A percentile compares a stretch with the other conserved stretches of the same genome.
Conservation (phyloP, 768 basidiomycete species). For the Fibroporia radiculosa region DNA sequence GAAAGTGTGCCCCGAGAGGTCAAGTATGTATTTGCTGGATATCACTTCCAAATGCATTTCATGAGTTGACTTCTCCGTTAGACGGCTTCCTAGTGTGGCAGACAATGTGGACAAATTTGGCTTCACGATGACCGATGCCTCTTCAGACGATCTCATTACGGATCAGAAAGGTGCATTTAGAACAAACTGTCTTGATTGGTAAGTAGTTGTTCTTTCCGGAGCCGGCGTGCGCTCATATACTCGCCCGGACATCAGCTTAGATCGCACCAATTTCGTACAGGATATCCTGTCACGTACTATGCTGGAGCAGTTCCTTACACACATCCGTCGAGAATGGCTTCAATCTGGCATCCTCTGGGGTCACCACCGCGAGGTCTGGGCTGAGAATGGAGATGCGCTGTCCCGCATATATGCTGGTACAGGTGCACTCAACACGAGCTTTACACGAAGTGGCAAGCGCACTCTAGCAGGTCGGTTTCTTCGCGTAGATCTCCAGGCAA, state of each 20-base stretch:
- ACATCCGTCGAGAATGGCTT: conserved; percentile 73
- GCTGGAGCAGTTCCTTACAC: conserved; percentile 74
- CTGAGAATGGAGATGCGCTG: conserved; percentile 91
- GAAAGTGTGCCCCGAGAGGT: conserved; percentile 78
- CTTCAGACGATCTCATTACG: conserved; percentile 65
- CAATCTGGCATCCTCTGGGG: conserved; percentile 67
- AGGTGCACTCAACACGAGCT: conserved; percentile 90
- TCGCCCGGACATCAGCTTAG: conserved; percentile 79
- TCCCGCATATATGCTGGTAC: conserved; percentile 94
- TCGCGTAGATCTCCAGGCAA: not conserved
- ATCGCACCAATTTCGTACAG: conserved; percentile 96
- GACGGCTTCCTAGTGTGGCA: conserved; percentile 50
- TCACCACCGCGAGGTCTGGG: conserved; percentile 91
- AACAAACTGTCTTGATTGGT: conserved; percentile 96
- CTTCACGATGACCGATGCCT: conserved; percentile 73
- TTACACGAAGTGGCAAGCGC: conserved; percentile 90
- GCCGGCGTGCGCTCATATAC: no score
- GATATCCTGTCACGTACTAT: conserved; percentile 84
- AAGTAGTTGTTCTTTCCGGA: no score
- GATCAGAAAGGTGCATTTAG: conserved; percentile 89
- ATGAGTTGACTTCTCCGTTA: conserved; percentile 20
- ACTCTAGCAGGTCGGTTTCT: conserved; percentile 68
- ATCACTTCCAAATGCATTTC: not conserved
- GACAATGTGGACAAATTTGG: conserved; percentile 74
- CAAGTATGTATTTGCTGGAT: conserved; percentile 30